These are phyloP conservation scores for Thozetella sp. DNA, from an alignment of 495 filamentous ascomycete genomes.

Conservation along the genomic window DNA sequence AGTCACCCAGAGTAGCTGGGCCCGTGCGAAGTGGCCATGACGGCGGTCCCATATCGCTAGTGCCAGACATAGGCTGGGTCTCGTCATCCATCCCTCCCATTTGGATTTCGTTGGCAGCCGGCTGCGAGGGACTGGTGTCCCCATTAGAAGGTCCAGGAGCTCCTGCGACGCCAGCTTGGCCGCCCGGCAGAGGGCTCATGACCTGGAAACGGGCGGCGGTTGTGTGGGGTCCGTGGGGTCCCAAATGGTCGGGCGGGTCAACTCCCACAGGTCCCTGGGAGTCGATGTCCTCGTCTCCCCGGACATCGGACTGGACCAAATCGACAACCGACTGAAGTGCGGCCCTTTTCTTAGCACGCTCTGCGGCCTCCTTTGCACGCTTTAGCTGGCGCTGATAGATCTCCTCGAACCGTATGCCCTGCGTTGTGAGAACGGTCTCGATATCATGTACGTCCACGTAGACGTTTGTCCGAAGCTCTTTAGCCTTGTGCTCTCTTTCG, in stretches of 20 bases:
- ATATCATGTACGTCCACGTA: constrained; percentile 84
- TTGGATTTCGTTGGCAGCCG: constrained; percentile 52
- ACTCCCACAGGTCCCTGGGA: constrained; percentile 61
- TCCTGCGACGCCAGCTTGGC: constrained; percentile 48
- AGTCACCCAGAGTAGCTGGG: constrained; percentile 19
- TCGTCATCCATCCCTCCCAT: constrained; percentile 64
- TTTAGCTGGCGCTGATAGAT: constrained; percentile 74
- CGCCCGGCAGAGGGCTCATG: constrained; percentile 48
- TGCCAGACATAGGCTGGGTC: constrained; percentile 33
- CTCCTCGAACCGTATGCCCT: constrained; percentile 43
- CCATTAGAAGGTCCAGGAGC: constrained; percentile 65
- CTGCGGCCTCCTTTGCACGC: constrained; percentile 64
- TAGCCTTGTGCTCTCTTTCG: constrained; percentile 79
- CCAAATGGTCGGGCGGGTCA: constrained; percentile 56
- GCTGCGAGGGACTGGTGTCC: constrained; percentile 58
- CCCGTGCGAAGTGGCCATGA: constrained; percentile 15
- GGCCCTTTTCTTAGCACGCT: constrained; percentile 58
- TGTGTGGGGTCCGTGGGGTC: constrained; percentile 39
- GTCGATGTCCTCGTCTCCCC: constrained; percentile 32
- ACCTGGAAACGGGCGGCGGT: constrained; percentile 47
- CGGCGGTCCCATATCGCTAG: constrained; percentile 35
- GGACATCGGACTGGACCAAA: constrained; percentile 31
- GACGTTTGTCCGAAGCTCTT: constrained; percentile 87
- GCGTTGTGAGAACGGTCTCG: constrained; percentile 55
- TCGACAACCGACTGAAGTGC: constrained; percentile 43